Percentiles rank a stretch among this genome's conserved stretches.
Conservation (phyloP, 75 land plant genomes). For the Isoetes taiwanensis region DNA sequence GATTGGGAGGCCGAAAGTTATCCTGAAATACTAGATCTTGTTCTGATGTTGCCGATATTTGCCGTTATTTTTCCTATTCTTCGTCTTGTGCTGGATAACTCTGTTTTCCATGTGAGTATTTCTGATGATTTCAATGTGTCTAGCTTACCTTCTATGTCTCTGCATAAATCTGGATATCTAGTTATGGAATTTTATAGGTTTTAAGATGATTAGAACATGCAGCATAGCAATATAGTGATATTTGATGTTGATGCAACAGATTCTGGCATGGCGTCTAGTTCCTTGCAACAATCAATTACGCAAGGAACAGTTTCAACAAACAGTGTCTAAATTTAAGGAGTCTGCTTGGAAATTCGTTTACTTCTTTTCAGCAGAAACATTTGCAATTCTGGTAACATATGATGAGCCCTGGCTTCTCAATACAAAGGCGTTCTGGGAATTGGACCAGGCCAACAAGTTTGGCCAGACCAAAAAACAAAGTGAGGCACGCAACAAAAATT, state of each 20-base stretch:
- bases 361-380: neutral
- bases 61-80: neutral
- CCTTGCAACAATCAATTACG: too few species aligned
- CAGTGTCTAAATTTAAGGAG: neutral
- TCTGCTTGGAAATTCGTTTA: conserved; percentile 1
- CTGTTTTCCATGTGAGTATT: neutral
- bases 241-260: too few species aligned
- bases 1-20: conserved; percentile 1
- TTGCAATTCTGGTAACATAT: neutral
- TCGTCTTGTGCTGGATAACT: neutral
- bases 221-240: too few species aligned
- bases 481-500: neutral
- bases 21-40: neutral
- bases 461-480: conserved; percentile 7
- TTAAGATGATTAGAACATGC: too few species aligned
- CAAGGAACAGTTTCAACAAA: neutral
- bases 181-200: too few species aligned
- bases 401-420: neutral
- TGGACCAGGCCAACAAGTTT: conserved; percentile 1
- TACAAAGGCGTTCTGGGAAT: conserved; percentile 3
- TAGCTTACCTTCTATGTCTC: too few species aligned
- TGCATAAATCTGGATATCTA: too few species aligned
- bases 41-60: neutral
- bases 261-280: too few species aligned
- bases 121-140: too few species aligned